A percentile compares a stretch with the other conserved stretches of the same genome.
Conservation (phyloP, 345 rosid genomes). For the Euclidium syriacum region DNA sequence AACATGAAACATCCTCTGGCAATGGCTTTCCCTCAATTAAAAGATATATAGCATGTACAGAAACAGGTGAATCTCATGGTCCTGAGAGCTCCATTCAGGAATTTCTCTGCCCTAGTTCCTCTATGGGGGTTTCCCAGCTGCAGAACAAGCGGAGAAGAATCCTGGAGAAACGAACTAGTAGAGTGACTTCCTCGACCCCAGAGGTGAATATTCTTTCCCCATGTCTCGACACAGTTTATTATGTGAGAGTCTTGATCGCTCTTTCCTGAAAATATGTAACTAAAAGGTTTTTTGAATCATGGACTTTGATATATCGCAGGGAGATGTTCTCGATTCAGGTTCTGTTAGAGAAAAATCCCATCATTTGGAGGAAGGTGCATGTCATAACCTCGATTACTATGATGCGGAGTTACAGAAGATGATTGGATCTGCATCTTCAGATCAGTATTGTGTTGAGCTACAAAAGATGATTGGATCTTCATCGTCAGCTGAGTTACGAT, state of each 20-base stretch:
- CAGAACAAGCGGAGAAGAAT: conserved; percentile 49
- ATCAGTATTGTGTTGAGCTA: conserved; percentile 25
- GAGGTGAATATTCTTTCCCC: conserved; percentile 30
- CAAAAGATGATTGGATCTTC: conserved; percentile 34
- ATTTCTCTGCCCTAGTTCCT: conserved; percentile 20
- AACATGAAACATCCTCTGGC: conserved; percentile 2
- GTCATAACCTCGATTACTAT: conserved; percentile 12
- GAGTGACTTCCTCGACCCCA: conserved; percentile 35
- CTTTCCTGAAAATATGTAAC: conserved; percentile 1
- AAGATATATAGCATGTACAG: conserved; percentile 23
- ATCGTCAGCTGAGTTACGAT: conserved; percentile 37
- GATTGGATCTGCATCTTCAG: conserved; percentile 29
- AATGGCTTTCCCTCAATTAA: conserved; percentile 10
- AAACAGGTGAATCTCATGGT: conserved; percentile 27
- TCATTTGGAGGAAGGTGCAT: conserved; percentile 15
- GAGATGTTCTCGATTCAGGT: conserved; percentile 26
- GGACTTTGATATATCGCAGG: conserved; percentile 30
- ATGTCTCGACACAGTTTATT: conserved; percentile 13
- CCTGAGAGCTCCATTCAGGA: conserved; percentile 23
- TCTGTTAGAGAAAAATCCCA: conserved; percentile 25
- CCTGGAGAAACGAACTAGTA: conserved; percentile 21
- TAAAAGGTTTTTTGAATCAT: conserved; percentile 16
- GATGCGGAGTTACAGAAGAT: conserved; percentile 28
- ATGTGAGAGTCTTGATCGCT: conserved; percentile 4
- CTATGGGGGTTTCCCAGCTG: conserved; percentile 32